phyloP scores from a whole-genome alignment of 176 grass and related monocot species.

The Oropetium thomaeum region DNA sequence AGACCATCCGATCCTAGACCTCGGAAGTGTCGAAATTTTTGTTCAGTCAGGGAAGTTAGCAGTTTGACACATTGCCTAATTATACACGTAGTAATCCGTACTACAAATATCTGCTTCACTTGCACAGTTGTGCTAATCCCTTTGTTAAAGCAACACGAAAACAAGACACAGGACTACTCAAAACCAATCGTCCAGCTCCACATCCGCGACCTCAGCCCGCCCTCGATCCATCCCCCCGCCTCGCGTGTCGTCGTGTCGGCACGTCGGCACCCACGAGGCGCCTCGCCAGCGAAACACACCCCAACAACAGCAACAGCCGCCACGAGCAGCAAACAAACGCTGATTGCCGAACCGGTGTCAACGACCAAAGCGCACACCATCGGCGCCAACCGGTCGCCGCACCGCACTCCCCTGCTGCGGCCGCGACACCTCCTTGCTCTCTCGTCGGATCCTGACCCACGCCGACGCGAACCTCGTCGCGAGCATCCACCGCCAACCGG shows the following conservation, averaged over 20 bases:
- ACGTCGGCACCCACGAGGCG: constrained; percentile 7
- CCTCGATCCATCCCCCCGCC: not conserved
- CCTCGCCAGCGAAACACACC: not conserved
- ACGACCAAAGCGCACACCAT: not conserved
- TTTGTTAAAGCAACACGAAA: not conserved
- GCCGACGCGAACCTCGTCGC: not conserved
- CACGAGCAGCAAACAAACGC: not conserved
- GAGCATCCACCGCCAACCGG: not conserved
- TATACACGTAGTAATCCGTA: too few species aligned
- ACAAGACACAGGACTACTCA: not conserved
- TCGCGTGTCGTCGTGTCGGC: constrained; percentile 19
- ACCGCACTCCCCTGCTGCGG: not conserved
- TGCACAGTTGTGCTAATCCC: not conserved
- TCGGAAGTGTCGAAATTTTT: not conserved
- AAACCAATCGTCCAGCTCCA: not conserved
- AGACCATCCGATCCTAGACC: not conserved
- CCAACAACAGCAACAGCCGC: not conserved
- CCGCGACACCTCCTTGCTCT: not conserved
- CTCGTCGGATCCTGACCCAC: not conserved
- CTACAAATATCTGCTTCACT: too few species aligned
- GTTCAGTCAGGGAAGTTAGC: too few species aligned
- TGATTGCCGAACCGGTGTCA: not conserved
- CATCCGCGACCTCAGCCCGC: constrained; percentile 13
- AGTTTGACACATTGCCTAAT: too few species aligned
- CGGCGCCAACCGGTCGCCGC: not conserved